phyloP scores from a whole-genome alignment of 306 rosid species.

The Psophocarpus tetragonolobus region DNA sequence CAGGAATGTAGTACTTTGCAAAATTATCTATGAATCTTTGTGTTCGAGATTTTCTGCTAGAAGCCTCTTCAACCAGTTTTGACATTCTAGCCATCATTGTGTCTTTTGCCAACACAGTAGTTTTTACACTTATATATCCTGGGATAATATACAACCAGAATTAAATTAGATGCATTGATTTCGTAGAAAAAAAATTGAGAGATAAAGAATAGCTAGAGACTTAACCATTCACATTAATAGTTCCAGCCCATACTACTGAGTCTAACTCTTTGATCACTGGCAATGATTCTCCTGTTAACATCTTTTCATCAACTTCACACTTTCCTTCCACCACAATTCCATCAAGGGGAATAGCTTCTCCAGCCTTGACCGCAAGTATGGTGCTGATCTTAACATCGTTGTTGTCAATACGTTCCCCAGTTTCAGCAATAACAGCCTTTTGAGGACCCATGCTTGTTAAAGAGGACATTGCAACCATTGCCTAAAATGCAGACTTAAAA shows the following conservation, averaged over 20 bases:
- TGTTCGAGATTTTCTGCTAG: constrained; percentile 63
- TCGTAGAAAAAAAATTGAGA: neutral
- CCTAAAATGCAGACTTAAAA: constrained; percentile 44
- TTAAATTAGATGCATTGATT: neutral
- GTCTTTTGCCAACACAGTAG: constrained; percentile 78
- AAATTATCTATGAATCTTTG: constrained; percentile 80
- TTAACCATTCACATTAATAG: constrained; percentile 75
- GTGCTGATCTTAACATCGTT: constrained; percentile 71
- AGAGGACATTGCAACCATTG: constrained; percentile 71
- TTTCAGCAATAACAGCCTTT: constrained; percentile 71
- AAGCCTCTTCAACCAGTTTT: constrained; percentile 88
- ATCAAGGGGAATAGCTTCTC: constrained; percentile 85
- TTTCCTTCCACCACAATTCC: constrained; percentile 80
- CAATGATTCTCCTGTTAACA: constrained; percentile 85
- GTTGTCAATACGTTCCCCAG: constrained; percentile 67
- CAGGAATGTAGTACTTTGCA: constrained; percentile 81
- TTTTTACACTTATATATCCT: constrained; percentile 82
- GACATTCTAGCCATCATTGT: constrained; percentile 86
- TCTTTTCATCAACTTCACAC: constrained; percentile 88
- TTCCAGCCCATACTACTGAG: constrained; percentile 86
- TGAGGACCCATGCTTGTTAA: constrained; percentile 74
- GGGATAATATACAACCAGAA: neutral
- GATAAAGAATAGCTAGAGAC: neutral
- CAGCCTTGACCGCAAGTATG: constrained; percentile 76
- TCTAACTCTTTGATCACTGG: constrained; percentile 78